Conservation (phyloP, 495 filamentous ascomycete species). For the Hyphodiscus hymeniophilus region DNA sequence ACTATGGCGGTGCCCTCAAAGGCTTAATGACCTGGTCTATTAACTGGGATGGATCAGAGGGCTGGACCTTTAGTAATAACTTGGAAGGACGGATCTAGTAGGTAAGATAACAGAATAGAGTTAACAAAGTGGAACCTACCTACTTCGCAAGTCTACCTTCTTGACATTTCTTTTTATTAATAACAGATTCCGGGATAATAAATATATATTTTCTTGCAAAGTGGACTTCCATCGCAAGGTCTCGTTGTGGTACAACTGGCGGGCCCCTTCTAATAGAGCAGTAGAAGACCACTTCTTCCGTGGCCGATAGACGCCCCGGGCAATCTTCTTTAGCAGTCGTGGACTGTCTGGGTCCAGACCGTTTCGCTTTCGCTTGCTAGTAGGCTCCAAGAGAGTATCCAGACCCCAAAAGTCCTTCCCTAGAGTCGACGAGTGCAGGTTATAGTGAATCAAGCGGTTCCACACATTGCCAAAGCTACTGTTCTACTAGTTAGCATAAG, state of each 20-base stretch:
- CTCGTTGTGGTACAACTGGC: no score
- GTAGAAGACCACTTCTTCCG: constrained; percentile 4
- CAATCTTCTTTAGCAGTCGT: constrained; percentile 4
- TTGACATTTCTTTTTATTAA: no score
- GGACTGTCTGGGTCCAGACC: not conserved
- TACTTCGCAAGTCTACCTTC: no score
- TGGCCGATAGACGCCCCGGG: constrained; percentile 5
- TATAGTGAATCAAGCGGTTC: constrained; percentile 5
- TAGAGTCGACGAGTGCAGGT: constrained; percentile 5
- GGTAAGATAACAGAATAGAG: not conserved
- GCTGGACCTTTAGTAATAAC: not conserved
- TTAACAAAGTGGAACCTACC: no score
- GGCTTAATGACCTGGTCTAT: not conserved
- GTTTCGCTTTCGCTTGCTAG: constrained; percentile 3
- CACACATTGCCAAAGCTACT: constrained; percentile 4
- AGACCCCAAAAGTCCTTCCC: constrained; percentile 8
- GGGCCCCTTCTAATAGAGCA: no score
- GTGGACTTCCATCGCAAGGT: no score
- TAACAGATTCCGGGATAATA: no score
- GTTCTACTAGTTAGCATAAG: constrained; percentile 8
- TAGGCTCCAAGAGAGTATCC: not conserved
- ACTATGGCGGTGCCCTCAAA: not conserved
- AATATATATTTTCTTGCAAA: no score
- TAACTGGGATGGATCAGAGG: not conserved
- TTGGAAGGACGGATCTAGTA: not conserved